Percentiles rank a stretch among this genome's conserved stretches.
phyloP scores from a whole-genome alignment of 257 asterid species.

The Solanum bulbocastanum region DNA sequence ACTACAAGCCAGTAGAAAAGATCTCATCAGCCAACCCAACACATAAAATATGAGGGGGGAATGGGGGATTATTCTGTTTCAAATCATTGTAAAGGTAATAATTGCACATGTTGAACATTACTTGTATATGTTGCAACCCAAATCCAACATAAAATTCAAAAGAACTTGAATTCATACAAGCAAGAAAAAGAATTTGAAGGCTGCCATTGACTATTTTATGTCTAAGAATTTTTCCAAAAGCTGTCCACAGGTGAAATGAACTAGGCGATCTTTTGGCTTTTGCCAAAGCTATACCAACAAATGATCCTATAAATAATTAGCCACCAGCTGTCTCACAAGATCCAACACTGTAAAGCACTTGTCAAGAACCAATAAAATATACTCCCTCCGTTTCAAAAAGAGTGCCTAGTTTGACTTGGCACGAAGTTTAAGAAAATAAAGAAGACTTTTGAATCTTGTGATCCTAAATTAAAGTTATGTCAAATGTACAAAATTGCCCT shows the following conservation, averaged over 20 bases:
- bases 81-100: neutral
- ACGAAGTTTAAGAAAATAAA: neutral
- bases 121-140: neutral
- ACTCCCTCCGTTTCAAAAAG: neutral
- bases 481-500: neutral
- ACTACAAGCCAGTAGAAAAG: neutral
- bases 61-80: neutral
- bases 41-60: neutral
- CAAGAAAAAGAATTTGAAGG: neutral
- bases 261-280: neutral
- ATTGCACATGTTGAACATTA: neutral
- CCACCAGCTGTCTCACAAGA: neutral
- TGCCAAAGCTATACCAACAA: neutral
- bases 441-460: neutral
- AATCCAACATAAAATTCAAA: neutral
- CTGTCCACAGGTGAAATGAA: neutral
- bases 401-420: neutral
- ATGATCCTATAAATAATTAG: neutral
- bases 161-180: neutral
- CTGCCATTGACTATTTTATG: neutral
- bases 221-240: neutral
- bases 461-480: neutral
- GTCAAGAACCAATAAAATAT: neutral
- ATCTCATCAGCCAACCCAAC: neutral
- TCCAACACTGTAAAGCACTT: neutral